Evolutionary conservation across 2,329 filamentous ascomycete genomes (phyloP), one percentile per base, ranked within the genome.

Genomic region (Paramyrothecium sp.): DNA sequence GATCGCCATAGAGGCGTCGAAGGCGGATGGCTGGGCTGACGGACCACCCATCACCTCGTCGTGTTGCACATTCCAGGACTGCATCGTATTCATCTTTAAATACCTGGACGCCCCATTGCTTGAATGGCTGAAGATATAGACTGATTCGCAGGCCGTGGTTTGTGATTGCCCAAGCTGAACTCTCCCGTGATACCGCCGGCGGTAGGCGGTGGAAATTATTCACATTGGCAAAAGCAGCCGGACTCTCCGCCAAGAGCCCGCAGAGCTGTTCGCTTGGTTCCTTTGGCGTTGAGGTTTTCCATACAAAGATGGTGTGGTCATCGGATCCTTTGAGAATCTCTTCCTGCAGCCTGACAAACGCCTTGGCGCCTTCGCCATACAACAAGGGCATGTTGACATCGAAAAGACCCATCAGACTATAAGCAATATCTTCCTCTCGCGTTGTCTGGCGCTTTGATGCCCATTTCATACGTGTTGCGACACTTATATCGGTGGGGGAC

Each of bases 311-410:
- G 34, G 34, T 41, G 34, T 41, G 34, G 34, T 41, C 34, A n/a
- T 41, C 34, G 11, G 34, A 41, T n/a, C 34, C 34, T 41, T 41
- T 41, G 34, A 41, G 34, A n/a, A 41, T 41, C 34, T 41, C 34
- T n/a, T 41, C 34, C 34, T 41, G 34, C 11, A 41, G 34, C 34
- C 34, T 41, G 11, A 41, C 34, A 41, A 41, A 41, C n/a, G 34
- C 34, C 34, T 41, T 41, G 34, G 49, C 34, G 30, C 55, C 52
- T 22, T 57, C 55, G 10, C 51, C 55, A 23, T 56, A 57, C 7
- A 57, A 44, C n/a, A 54, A 22, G 17, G 55, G 51, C 51, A 57
- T 57, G 55, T 57, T 47, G 34, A 57, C 55, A 17, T 44, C 55
- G 23, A 57, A 54, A 7, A 57, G 23, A 20, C 55, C 55, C 13